Evolutionary conservation across 2,329 filamentous ascomycete genomes (phyloP), one percentile per base, ranked within the genome.

Genomic region (Diaporthe sp.): DNA sequence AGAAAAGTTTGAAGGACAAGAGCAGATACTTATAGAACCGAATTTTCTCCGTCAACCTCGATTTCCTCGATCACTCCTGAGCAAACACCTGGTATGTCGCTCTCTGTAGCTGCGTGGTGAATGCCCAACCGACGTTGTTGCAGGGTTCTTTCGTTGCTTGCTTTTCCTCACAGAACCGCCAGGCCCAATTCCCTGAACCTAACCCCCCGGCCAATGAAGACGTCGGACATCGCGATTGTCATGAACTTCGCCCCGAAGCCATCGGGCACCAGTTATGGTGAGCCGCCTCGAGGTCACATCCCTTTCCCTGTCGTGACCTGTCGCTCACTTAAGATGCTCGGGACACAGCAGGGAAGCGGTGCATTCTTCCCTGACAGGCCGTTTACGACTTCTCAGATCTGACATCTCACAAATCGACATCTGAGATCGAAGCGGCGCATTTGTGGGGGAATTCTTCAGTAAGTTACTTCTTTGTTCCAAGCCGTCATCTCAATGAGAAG

Each of bases 341-440:
- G 30, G 64, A 33, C 2, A 35, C 47, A 38, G 3, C 40, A 12
- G 10, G 47, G 33, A 4, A 9, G 35, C 22, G 8, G 10, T 50
- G 45, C 33, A 15, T 17, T 15, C 30, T 35, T n/a, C 7, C 3
- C 12, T 40, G 22, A 15, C 22, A 1, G 25, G 45, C 64, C 64
- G 64, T 54, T 54, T 40, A 54, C 64, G 45, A 68, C n/a, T 25
- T 40, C 47, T 68, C 64, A 68, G 33, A 68, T 68, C 9, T 54
- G 61, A 67, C 12, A 52, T 28, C 45, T 38, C 17, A 67, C 45
- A 22, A 8, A 22, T 68, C 30, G 64, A 40, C 9, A 40, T 28
- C 35, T 13, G 25, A 38, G 30, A 52, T 25, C 45, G 22, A 52
- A 22, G 22, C 33, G 22, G 45, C 3, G 17, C 10, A 54, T 5